These are phyloP conservation scores for Ilex asprella DNA, from an alignment of 257 asterid genomes.

Conservation along the genomic window DNA sequence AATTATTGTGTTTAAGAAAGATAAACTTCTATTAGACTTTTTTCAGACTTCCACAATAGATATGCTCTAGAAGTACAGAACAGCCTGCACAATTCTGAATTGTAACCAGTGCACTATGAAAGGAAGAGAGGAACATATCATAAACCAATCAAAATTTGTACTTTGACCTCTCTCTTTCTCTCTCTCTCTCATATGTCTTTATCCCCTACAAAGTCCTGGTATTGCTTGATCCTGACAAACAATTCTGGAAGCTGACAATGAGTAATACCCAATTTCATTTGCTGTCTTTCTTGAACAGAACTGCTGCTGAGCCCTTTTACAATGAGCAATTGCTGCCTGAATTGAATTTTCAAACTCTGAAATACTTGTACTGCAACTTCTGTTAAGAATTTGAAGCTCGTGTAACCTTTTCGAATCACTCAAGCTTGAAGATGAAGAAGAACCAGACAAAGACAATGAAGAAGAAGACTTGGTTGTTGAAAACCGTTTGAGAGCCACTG, in stretches of 20 bases:
- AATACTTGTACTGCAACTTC: constrained; percentile 29
- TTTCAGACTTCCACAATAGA: too few relatives aligned
- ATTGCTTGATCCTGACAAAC: constrained; percentile 37
- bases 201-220: constrained; percentile 39
- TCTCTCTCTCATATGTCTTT: constrained; percentile 4
- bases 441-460: constrained; percentile 13
- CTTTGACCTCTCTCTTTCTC: neutral
- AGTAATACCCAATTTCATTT: constrained; percentile 30
- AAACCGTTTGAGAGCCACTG: constrained; percentile 59
- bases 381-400: constrained; percentile 36
- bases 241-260: constrained; percentile 30
- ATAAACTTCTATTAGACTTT: too few relatives aligned
- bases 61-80: neutral
- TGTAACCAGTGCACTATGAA: too few relatives aligned
- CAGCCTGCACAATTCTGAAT: neutral
- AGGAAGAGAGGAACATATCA: neutral
- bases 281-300: constrained; percentile 26
- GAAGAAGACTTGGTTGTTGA: constrained; percentile 41
- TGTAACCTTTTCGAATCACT: constrained; percentile 23
- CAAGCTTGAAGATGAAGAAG: constrained; percentile 28
- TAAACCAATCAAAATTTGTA: constrained; percentile 1
- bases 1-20: too few relatives aligned
- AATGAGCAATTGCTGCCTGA: constrained; percentile 4
- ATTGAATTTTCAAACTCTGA: constrained; percentile 58
- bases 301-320: constrained; percentile 6